Evolutionary conservation across 2,329 filamentous ascomycete species (phyloP), one percentile per base, ranked within the genome.

Genomic region (Aspergillus clavatus): DNA sequence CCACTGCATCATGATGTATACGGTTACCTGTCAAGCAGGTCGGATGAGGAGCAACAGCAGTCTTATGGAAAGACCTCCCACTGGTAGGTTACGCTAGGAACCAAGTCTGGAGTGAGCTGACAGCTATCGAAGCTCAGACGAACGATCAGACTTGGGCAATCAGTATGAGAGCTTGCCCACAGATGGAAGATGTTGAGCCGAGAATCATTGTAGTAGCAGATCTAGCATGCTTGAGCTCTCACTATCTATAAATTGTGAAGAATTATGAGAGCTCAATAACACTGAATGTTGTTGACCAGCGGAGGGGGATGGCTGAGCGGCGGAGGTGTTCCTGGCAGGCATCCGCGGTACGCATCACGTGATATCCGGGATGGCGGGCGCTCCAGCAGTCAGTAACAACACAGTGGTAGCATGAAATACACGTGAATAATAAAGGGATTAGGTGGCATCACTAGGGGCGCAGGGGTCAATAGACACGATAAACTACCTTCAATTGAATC

Each of bases 1-100:
- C 68, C 86, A 74, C 67, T 79, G 77, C 65, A 82, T 80, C 80
- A 82, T 82, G 46, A 42, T 61, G 31, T 35, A 43, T 39, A 43
- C 43, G 31, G 40, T 36, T 40, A 45, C 42, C 37, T 19, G 10
- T 16, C 6, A 18, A 21, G 31, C 4, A 18, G 18, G 31, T 5
- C 3, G 16, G 31, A 6, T 10, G 19, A 21, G 11, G 10, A 33
- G 8, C 8, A 28, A 35, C 11, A 35, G 31, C 4, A 35, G 16
- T 14, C 7, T 18, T 7, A 35, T 35, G 11, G 14, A 18, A 35
- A 35, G 8, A n/a, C 29, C 29, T 42, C 14, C 28, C 12, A 21
- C n/a, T n/a, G 14, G 29, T 33, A 16, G n/a, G 29, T 43, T 26
- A 42, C 36, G 46, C 47, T 53, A 42, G 45, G 28, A 46, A 38